phyloP scores from a whole-genome alignment of 495 filamentous ascomycete species.

The Penicillium flavigenum region DNA sequence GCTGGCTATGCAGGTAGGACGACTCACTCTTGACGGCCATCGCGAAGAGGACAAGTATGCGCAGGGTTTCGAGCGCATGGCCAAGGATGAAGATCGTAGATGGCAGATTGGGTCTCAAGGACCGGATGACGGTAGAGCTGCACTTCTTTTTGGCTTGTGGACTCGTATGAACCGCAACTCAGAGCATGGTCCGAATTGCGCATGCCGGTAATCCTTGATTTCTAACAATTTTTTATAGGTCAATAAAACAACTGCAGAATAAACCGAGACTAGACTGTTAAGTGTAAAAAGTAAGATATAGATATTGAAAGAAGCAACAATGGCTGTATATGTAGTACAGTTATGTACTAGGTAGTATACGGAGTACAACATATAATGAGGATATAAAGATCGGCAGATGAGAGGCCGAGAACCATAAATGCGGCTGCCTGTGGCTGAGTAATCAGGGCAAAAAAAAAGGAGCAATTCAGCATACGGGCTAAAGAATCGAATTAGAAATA shows the following conservation, averaged over 20 bases:
- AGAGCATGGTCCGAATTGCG: background rate
- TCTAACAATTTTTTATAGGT: background rate
- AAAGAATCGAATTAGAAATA: background rate
- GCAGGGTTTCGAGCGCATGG: background rate
- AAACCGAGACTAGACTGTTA: background rate
- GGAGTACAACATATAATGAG: too few species aligned
- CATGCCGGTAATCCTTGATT: background rate
- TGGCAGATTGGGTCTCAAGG: constrained; percentile 2
- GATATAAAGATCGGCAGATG: background rate
- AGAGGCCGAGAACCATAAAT: constrained; percentile 2
- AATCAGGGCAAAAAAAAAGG: background rate
- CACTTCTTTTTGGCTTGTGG: background rate
- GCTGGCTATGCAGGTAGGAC: constrained; percentile 2
- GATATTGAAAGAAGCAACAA: too few species aligned
- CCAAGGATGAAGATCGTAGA: constrained; percentile 1
- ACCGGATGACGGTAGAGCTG: constrained; percentile 1
- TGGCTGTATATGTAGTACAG: too few species aligned
- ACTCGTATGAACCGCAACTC: constrained; percentile 1
- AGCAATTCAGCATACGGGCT: background rate
- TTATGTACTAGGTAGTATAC: too few species aligned
- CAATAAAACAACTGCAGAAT: background rate
- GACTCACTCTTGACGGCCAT: background rate
- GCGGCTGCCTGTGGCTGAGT: constrained; percentile 15
- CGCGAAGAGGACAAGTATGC: background rate
- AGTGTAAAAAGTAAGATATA: too few species aligned